These are phyloP conservation scores for Vitis rupestris DNA, from an alignment of 164 flowering plant species.

Conservation along the genomic window DNA sequence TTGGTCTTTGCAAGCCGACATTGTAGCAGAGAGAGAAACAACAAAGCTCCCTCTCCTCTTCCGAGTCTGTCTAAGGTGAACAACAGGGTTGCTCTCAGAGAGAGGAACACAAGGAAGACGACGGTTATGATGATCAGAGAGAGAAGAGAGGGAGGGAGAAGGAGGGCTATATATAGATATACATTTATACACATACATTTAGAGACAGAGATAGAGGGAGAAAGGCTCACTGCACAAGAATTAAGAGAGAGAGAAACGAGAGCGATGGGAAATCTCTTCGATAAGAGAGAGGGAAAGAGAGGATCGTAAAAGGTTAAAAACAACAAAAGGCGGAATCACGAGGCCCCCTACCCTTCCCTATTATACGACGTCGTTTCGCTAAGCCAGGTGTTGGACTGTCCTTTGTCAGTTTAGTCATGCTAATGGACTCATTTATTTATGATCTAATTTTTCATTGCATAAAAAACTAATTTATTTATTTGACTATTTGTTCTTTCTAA, in stretches of 20 bases:
- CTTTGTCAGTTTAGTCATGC: too few species aligned
- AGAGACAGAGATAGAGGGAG: slow-evolving; percentile 15
- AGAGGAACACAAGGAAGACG: neutral
- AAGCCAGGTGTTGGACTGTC: too few species aligned
- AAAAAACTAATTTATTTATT: too few species aligned
- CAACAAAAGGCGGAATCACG: neutral
- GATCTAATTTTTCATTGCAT: too few species aligned
- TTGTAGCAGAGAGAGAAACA: slow-evolving; percentile 27
- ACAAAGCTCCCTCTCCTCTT: slow-evolving; percentile 7
- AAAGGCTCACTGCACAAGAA: slow-evolving; percentile 19
- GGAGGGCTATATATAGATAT: neutral
- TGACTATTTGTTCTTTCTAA: too few species aligned
- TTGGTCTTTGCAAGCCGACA: slow-evolving; percentile 53
- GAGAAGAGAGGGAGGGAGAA: neutral
- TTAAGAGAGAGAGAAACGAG: slow-evolving; percentile 6
- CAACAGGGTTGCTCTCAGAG: neutral
- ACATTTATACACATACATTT: neutral
- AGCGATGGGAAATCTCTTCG: slow-evolving; percentile 2
- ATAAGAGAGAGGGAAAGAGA: slow-evolving; percentile 5
- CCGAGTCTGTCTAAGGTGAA: too few species aligned
- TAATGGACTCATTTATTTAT: too few species aligned
- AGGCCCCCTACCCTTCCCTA: neutral
- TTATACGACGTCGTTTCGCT: neutral
- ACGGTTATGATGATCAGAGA: neutral
- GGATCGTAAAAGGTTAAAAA: neutral